Base-by-base conservation (phyloP, 352 stramenopile genomes). In the Phytophthora niederhauseri region DNA sequence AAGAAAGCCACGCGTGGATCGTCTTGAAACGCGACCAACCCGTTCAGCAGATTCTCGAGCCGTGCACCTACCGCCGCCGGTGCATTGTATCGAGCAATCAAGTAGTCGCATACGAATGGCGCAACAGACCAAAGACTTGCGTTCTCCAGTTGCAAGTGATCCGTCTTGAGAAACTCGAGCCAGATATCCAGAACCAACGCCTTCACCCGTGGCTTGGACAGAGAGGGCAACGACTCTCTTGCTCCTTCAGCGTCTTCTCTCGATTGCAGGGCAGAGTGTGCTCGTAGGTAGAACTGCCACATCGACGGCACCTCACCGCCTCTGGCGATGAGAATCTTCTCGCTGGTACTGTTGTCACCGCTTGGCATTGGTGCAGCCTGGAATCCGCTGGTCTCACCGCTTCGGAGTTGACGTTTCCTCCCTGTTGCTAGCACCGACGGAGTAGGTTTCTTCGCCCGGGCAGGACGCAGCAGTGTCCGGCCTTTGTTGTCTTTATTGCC, bases 61-160 rank as follows among this genome's bases (percentile, higher is more conserved):
- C 85, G 86, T 30, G 65, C 78, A 45, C 84, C 81, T 2, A 92
- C 82, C 11, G 84, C 77, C 12, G 65, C 61, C 0, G 73, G 70
- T 6, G 74, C 69, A 30, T 92, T 76, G 57, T 91, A 92, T 2
- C 82, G 74, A 6, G 63, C 75, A 28, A 87, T 56, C 15, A 94
- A 75, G 36, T 90, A 94, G 66, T 94, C 84, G 57, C 84, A 92
- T 3, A 89, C 84, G 30, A 92, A 94, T 12, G 85, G 82, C 5
- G 77, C 77, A 15, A 94, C 68, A 7, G 77, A 81, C 57, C 64
- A 84, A 3, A 92, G 71, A 43, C 75, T 81, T 0, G 62, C 60
- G 7, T 78, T 88, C 50, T 94, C 84, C 0, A 85, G 38, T 48
- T 92, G 83, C 20, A 89, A 56, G 22, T 85, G 70, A 41, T 94